Evolutionary conservation across 2,329 filamentous ascomycete genomes (phyloP).

Genomic region (Graphiopsis chlorocephala): DNA sequence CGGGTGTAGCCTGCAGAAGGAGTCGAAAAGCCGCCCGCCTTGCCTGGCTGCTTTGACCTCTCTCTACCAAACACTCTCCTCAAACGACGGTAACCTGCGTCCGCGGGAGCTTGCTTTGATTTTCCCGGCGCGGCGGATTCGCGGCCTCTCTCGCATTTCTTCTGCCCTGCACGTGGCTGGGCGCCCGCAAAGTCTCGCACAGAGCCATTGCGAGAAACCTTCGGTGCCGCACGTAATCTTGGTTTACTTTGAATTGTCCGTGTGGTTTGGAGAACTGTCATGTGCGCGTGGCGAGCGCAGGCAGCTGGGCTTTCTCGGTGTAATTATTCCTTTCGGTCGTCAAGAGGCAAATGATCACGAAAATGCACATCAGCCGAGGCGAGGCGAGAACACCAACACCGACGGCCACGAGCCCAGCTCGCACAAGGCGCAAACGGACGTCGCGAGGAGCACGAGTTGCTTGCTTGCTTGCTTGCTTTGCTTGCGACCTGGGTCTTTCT

Average conservation of each 20-base stretch:
- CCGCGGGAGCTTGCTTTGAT: background rate
- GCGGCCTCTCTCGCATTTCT: slow-evolving; percentile 7
- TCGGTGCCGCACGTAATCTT: background rate
- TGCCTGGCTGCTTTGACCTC: background rate
- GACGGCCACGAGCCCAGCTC: background rate
- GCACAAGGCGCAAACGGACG: background rate
- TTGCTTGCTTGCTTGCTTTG: no score
- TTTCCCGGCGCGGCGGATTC: slow-evolving; percentile 6
- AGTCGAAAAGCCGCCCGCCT: background rate
- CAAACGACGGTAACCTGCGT: background rate
- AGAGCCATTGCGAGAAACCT: background rate
- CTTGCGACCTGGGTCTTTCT: background rate
- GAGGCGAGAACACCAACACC: background rate
- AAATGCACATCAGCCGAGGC: background rate
- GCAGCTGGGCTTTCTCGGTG: background rate
- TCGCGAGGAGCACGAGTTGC: background rate
- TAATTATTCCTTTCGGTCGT: background rate
- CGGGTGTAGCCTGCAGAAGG: slow-evolving; percentile 7
- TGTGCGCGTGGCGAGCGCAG: background rate
- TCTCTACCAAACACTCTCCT: background rate
- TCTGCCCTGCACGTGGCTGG: slow-evolving; percentile 3
- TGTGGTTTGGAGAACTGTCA: background rate
- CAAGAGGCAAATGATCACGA: background rate
- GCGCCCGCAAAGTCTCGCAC: background rate
- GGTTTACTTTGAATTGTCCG: background rate